Evolutionary conservation across 1,284 basidiomycete genomes (phyloP).

Genomic region (Veloboletus limbatus): DNA sequence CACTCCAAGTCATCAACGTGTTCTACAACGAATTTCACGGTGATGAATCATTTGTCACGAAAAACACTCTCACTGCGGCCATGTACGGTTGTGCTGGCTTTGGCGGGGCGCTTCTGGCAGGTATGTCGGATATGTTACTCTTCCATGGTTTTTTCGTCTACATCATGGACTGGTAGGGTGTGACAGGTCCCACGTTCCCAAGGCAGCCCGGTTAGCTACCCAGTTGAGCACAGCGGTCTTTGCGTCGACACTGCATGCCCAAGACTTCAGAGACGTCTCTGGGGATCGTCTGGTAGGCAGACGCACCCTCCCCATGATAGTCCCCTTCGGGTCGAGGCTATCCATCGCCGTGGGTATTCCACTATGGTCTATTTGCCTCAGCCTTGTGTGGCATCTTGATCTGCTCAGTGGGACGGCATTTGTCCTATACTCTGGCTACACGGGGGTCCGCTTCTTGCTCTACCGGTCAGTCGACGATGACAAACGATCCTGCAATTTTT

Average conservation of each 20-base stretch:
- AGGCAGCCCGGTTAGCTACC: conserved; percentile 11
- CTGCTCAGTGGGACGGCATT: conserved; percentile 12
- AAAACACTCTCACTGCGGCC: conserved; percentile 19
- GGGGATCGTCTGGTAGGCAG: conserved; percentile 32
- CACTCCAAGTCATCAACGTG: conserved; percentile 18
- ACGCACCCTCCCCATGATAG: conserved; percentile 33
- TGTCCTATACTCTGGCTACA: conserved; percentile 16
- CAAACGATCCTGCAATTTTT: conserved; percentile 27
- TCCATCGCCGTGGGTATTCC: conserved; percentile 22
- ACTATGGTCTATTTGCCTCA: conserved; percentile 26
- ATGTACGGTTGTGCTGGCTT: conserved; percentile 22
- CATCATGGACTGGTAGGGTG: conserved; percentile 15
- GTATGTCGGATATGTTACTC: conserved; percentile 3
- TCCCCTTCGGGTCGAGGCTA: conserved; percentile 17
- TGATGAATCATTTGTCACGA: conserved; percentile 12
- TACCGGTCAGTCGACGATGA: conserved; percentile 19
- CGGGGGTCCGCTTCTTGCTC: conserved; percentile 23
- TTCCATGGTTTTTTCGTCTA: too few relatives aligned
- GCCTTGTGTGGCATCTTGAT: conserved; percentile 21
- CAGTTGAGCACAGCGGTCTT: conserved; percentile 23
- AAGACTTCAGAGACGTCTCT: conserved; percentile 37
- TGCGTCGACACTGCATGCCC: conserved; percentile 35
- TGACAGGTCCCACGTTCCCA: conserved; percentile 28
- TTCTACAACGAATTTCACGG: conserved; percentile 26
- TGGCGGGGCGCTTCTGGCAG: conserved; percentile 21